phyloP scores from a whole-genome alignment of 2,329 filamentous ascomycete species.

The Colletotrichum sidae region DNA sequence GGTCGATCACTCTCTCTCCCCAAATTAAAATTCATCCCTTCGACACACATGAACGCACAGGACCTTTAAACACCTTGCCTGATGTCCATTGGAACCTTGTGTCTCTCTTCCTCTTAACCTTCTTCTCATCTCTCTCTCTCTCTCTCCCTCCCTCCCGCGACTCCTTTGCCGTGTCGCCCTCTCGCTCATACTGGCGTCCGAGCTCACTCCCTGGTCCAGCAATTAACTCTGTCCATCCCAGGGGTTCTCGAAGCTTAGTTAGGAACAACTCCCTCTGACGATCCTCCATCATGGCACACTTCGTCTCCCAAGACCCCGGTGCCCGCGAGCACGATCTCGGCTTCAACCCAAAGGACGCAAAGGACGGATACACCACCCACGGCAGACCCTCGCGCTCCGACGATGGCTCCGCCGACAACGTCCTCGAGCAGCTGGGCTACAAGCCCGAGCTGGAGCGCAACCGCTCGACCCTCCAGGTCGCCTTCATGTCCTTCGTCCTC shows the following conservation, averaged over 20 bases:
- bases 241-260: background rate
- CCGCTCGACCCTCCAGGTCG: constrained; percentile 75
- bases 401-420: constrained; percentile 66
- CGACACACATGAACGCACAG: constrained; percentile 2
- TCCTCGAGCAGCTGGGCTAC: constrained; percentile 74
- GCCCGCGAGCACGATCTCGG: constrained; percentile 36
- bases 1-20: constrained; percentile 17
- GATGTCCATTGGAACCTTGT: constrained; percentile 27
- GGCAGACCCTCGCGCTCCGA: constrained; percentile 40
- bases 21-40: constrained; percentile 24
- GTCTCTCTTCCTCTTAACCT: constrained; percentile 23
- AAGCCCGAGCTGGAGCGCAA: constrained; percentile 73
- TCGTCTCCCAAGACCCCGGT: constrained; percentile 38
- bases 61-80: constrained; percentile 17
- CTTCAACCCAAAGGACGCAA: constrained; percentile 30
- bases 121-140: background rate
- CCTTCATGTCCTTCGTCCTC: constrained; percentile 82
- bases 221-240: background rate
- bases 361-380: constrained; percentile 35
- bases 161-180: background rate
- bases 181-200: no score
- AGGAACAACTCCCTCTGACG: background rate
- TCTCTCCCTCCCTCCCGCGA: constrained; percentile 3
- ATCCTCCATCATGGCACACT: constrained; percentile 28
- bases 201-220: no score